Evolutionary conservation across 202 grass and related monocot species (phyloP).

Genomic region (Alloteropsis angusta): DNA sequence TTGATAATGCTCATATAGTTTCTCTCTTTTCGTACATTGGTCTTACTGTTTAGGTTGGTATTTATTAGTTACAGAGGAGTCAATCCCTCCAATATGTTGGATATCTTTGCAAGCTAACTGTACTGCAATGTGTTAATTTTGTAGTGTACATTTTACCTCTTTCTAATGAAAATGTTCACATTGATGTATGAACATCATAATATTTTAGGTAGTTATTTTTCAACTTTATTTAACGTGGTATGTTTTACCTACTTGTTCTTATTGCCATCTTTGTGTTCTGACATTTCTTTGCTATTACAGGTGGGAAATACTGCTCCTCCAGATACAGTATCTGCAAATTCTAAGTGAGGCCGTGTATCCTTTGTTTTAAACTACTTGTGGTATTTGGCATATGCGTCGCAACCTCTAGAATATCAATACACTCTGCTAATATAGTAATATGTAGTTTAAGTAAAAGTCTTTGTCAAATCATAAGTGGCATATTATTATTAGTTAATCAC

Average conservation of each 20-base stretch:
- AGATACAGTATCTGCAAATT: slow-evolving; percentile 76
- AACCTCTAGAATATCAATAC: not conserved
- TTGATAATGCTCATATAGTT: not conserved
- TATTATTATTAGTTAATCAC: not conserved
- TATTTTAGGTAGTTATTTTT: slow-evolving; percentile 12
- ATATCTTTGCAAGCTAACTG: not conserved
- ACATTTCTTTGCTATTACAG: slow-evolving; percentile 44
- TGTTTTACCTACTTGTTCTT: not conserved
- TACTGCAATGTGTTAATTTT: not conserved
- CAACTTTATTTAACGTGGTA: slow-evolving; percentile 11
- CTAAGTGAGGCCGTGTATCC: slow-evolving; percentile 86
- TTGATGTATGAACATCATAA: slow-evolving; percentile 5
- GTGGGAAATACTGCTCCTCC: slow-evolving; percentile 64
- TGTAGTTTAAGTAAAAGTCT: not conserved
- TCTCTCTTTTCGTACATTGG: not conserved
- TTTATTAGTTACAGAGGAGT: not conserved
- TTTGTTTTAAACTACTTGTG: slow-evolving; percentile 32
- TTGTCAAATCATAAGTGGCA: not conserved
- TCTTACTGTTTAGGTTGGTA: slow-evolving; percentile 10
- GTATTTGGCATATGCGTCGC: not conserved
- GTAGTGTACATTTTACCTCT: not conserved
- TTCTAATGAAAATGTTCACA: not conserved
- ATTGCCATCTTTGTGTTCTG: slow-evolving; percentile 13
- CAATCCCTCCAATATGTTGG: not conserved
- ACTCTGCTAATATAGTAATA: not conserved